phyloP scores from a whole-genome alignment of 345 rosid species.

The Pugionium dolabratum region DNA sequence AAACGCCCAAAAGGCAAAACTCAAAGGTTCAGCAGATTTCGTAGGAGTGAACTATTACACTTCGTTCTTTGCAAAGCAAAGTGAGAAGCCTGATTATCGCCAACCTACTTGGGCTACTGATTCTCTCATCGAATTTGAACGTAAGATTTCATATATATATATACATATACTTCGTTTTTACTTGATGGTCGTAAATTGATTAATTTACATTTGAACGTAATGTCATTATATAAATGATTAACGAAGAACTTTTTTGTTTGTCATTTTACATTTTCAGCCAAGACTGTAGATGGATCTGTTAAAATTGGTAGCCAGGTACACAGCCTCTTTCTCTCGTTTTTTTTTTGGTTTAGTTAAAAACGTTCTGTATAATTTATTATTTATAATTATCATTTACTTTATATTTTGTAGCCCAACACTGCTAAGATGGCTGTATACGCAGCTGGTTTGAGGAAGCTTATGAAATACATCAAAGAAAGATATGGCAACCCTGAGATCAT shows the following conservation, averaged over 20 bases:
- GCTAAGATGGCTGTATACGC: conserved; percentile 47
- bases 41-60: conserved; percentile 52
- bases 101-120: conserved; percentile 45
- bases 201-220: too few species aligned
- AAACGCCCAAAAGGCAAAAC: conserved; percentile 20
- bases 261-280: conserved; percentile 4
- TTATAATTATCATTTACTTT: neutral
- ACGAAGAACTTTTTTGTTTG: neutral
- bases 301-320: conserved; percentile 41
- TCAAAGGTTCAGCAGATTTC: conserved; percentile 39
- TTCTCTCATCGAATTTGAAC: conserved; percentile 28
- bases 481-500: conserved; percentile 48
- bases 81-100: conserved; percentile 9
- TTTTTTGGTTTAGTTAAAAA: too few species aligned
- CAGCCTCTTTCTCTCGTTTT: neutral
- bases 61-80: conserved; percentile 27
- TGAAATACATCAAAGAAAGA: conserved; percentile 42
- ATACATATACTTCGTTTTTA: neutral
- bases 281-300: conserved; percentile 39
- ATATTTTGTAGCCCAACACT: conserved; percentile 40
- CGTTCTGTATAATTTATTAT: neutral
- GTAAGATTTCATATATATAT: conserved; percentile 34
- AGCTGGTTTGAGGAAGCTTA: conserved; percentile 41
- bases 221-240: too few species aligned
- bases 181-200: too few species aligned